Evolutionary conservation across 345 rosid species (phyloP).

Genomic region (Eucalyptus lansdowneana): DNA sequence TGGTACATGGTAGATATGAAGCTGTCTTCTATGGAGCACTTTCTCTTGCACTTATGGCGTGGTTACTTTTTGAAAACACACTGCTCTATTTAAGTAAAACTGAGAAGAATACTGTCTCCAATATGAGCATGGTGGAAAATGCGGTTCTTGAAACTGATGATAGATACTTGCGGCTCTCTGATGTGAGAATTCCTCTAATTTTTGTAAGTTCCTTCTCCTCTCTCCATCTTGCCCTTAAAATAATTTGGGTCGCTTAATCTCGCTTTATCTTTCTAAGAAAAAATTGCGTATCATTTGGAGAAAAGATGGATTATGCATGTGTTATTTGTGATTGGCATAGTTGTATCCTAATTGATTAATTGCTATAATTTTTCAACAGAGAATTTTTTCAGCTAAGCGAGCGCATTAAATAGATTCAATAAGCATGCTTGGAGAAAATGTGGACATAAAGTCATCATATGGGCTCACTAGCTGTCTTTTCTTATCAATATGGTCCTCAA

Average conservation of each 20-base stretch:
- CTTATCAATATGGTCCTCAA: background rate
- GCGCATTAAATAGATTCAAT: background rate
- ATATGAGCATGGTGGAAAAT: slow-evolving; percentile 20
- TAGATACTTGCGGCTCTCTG: slow-evolving; percentile 78
- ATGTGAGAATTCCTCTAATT: slow-evolving; percentile 67
- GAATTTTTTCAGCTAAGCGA: background rate
- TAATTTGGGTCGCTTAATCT: background rate
- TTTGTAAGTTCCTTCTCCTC: slow-evolving; percentile 48
- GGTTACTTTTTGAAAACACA: slow-evolving; percentile 78
- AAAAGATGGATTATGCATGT: background rate
- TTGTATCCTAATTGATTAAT: background rate
- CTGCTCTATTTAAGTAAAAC: slow-evolving; percentile 31
- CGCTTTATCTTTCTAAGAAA: background rate
- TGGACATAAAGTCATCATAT: background rate
- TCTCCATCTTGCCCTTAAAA: background rate
- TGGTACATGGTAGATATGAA: slow-evolving; percentile 58
- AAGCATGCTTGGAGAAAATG: background rate
- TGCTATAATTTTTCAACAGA: background rate
- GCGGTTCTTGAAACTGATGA: slow-evolving; percentile 30
- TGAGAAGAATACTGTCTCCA: slow-evolving; percentile 21
- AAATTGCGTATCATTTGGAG: background rate
- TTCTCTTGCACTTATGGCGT: slow-evolving; percentile 65
- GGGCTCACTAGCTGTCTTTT: background rate
- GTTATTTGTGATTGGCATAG: background rate
- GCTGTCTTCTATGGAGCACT: slow-evolving; percentile 89